Evolutionary conservation across 495 filamentous ascomycete species (phyloP), one percentile per base, ranked within the genome.

Genomic region (Aspergillus leporis): DNA sequence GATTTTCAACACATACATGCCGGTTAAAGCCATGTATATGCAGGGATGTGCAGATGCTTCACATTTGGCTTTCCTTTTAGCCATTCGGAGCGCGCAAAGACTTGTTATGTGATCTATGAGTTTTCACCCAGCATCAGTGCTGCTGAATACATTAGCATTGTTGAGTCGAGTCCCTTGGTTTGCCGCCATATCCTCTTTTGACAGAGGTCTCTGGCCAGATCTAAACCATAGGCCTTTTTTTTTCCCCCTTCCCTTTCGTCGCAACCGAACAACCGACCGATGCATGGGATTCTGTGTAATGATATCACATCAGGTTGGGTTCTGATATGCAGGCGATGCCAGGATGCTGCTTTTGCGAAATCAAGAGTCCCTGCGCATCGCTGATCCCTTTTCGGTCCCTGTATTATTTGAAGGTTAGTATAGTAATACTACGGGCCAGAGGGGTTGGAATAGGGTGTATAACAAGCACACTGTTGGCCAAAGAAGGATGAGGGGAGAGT

Each of bases 1-100:
- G 51, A 38, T 53, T 53, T 23, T 36, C 32, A 14, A 30, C 36
- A 53, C 51, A 34, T 53, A 23, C 51, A 56, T 34, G 21, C 54
- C 41, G 19, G 18, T 30, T 56, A 34, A 21, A 19, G 12, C 43
- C 21, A 23, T 47, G 43, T 47, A 47, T 47, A 23, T 47, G 43
- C 43, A 47, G 18, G 19, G 43, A 23, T 47, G 19, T 47, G 43
- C 43, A 47, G 21, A 13, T 23, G 43, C 43, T 47, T 47, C 19
- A 45, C 41, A 47, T 47, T 23, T 23, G 19, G 19, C 43, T 47
- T 22, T 21, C 13, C 8, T 1, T 8, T 23, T 21, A 23, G 12
- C 43, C 43, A 47, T 23, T 23, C 43, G 3, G 13, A 47, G 43
- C 3, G 43, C 4, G 4, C 21, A 23, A 3, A 40, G 18, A 21